A percentile compares a stretch with the other conserved stretches of the same genome.
These are phyloP conservation scores for Podila horticola DNA, from an alignment of 192 early-diverging fungal genomes.

Conservation along the genomic window DNA sequence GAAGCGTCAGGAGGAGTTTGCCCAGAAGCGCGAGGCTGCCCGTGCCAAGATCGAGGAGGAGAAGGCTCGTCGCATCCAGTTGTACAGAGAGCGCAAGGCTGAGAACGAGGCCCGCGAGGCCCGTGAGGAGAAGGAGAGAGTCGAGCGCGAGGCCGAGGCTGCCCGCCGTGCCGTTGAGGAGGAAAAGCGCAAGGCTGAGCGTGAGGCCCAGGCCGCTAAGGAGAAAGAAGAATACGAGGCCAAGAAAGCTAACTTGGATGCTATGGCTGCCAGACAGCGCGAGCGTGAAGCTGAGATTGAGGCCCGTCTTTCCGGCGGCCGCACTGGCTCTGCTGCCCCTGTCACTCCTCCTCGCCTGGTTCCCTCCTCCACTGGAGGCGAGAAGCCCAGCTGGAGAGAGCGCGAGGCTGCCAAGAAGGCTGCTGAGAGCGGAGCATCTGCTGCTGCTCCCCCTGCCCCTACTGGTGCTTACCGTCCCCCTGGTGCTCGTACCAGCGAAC, in stretches of 20 bases:
- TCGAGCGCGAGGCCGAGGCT: constrained; percentile 55
- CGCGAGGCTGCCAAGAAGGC: constrained; percentile 31
- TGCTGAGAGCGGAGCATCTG: constrained; percentile 2
- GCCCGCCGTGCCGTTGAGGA: constrained; percentile 45
- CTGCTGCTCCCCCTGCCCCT: constrained; percentile 10
- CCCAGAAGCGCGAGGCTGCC: constrained; percentile 63
- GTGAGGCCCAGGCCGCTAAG: constrained; percentile 53
- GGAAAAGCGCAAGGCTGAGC: constrained; percentile 62
- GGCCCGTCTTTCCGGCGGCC: constrained; percentile 37
- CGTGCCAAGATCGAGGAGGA: constrained; percentile 74
- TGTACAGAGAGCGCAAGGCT: constrained; percentile 64
- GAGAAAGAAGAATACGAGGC: constrained; percentile 54
- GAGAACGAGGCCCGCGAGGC: constrained; percentile 54
- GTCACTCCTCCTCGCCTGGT: constrained; percentile 33
- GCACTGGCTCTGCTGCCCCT: constrained; percentile 35
- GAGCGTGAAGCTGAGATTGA: constrained; percentile 63
- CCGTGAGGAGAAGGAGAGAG: constrained; percentile 53
- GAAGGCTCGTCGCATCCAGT: constrained; percentile 75
- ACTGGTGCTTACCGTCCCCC: constrained; percentile 43
- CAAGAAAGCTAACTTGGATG: constrained; percentile 54
- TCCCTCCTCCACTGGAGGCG: constrained; percentile 38
- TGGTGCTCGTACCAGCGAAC: constrained; percentile 18
- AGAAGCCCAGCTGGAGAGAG: constrained; percentile 48
- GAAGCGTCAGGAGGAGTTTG: constrained; percentile 67
- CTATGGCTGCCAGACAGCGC: constrained; percentile 56